Conservation (phyloP, 75 land plant species). For the Isoetes taiwanensis region DNA sequence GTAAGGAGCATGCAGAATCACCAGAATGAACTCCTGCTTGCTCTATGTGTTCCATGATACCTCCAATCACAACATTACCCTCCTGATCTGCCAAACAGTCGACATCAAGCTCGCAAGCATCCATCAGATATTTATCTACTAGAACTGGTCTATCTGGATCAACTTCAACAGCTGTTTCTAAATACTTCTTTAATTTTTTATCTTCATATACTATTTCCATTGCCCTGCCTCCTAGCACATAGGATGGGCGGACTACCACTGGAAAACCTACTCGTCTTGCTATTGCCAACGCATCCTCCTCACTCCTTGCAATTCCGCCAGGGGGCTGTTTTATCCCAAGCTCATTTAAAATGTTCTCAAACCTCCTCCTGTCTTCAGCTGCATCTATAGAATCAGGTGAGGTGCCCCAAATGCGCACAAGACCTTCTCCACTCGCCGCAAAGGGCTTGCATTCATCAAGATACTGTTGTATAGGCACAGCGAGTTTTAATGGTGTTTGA, state of each 20-base stretch:
- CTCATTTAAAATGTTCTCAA: conserved; percentile 74
- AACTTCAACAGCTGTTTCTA: conserved; percentile 87
- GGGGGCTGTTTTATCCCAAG: conserved; percentile 84
- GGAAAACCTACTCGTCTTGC: conserved; percentile 85
- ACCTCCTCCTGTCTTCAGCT: conserved; percentile 92
- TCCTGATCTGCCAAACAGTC: conserved; percentile 76
- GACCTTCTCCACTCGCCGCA: conserved; percentile 57
- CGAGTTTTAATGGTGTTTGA: conserved; percentile 91
- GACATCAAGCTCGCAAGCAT: conserved; percentile 91
- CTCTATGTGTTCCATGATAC: conserved; percentile 99
- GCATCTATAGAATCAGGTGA: conserved; percentile 99
- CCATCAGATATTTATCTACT: conserved; percentile 79
- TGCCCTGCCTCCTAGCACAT: conserved; percentile 97
- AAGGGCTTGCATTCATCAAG: conserved; percentile 54
- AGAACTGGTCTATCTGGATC: conserved; percentile 94
- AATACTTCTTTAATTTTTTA: conserved; percentile 73
- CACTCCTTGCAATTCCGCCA: conserved; percentile 97
- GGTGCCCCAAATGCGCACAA: conserved; percentile 89
- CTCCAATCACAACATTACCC: conserved; percentile 94
- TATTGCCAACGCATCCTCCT: conserved; percentile 74
- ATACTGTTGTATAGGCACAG: conserved; percentile 80
- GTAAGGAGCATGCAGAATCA: conserved; percentile 90
- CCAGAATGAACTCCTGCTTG: conserved; percentile 99
- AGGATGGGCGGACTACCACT: conserved; percentile 94
- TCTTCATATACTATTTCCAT: conserved; percentile 98